These are phyloP conservation scores for Paspalum notatum DNA, from an alignment of 176 grass and related monocot species.

Conservation along the genomic window DNA sequence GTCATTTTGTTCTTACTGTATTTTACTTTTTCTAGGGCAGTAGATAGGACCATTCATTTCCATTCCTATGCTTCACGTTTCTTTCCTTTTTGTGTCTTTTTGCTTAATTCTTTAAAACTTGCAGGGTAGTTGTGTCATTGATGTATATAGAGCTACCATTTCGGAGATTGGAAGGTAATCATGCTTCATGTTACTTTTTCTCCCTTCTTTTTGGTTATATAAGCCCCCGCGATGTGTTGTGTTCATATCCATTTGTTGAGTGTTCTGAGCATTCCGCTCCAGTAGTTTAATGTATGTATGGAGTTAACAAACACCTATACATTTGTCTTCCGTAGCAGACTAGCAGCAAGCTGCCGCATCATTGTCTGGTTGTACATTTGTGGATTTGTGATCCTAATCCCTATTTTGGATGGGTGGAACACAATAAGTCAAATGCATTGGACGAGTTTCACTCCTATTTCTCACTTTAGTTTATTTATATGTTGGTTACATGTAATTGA, in stretches of 20 bases:
- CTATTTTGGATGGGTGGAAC: conserved; percentile 7
- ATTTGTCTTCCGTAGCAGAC: conserved; percentile 5
- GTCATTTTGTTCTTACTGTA: not conserved
- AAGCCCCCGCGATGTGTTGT: too few species aligned
- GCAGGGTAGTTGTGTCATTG: conserved; percentile 51
- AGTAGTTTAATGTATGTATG: conserved; percentile 13
- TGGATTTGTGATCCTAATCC: not conserved
- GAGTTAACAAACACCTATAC: not conserved
- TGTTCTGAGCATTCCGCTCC: conserved; percentile 13
- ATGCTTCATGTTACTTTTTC: too few species aligned
- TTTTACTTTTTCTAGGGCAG: not conserved
- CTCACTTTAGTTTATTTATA: conserved; percentile 10
- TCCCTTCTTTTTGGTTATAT: too few species aligned
- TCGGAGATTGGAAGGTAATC: conserved; percentile 63
- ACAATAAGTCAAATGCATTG: not conserved
- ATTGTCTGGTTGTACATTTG: not conserved
- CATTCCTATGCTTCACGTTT: not conserved
- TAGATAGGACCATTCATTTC: too few species aligned
- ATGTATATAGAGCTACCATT: conserved; percentile 61
- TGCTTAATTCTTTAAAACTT: conserved; percentile 37
- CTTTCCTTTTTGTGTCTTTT: conserved; percentile 5
- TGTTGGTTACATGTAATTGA: conserved; percentile 19
- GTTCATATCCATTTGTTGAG: not conserved
- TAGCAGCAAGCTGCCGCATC: not conserved
- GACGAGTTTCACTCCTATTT: not conserved